Evolutionary conservation across 306 rosid genomes (phyloP).

Genomic region (Cicer judaicum): DNA sequence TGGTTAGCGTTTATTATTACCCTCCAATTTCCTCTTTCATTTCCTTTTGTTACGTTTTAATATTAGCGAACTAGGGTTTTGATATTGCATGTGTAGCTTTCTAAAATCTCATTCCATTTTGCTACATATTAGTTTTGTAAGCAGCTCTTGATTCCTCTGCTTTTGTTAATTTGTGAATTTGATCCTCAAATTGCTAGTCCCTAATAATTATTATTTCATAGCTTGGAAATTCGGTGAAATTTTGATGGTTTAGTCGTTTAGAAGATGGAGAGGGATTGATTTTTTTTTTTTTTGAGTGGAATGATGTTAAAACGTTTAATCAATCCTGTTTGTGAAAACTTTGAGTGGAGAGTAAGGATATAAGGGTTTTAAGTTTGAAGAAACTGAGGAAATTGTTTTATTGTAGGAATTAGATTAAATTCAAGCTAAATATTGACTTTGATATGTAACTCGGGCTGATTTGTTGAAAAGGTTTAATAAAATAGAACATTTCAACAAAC

Average conservation of each 20-base stretch:
- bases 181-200: background rate
- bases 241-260: background rate
- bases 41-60: background rate
- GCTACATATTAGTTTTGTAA: background rate
- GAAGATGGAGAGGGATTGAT: background rate
- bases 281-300: background rate
- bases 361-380: background rate
- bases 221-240: background rate
- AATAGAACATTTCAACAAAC: too few relatives aligned
- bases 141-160: background rate
- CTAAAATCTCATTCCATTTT: too few relatives aligned
- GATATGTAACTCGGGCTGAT: too few relatives aligned
- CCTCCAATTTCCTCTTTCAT: background rate
- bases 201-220: background rate
- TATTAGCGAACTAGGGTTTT: conserved; percentile 30
- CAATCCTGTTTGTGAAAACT: background rate
- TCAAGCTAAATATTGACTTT: background rate
- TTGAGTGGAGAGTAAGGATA: background rate
- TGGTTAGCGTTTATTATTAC: conserved; percentile 43
- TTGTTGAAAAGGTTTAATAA: too few relatives aligned
- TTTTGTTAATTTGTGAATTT: background rate
- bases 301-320: background rate
- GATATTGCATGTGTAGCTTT: too few relatives aligned
- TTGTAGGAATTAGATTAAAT: background rate
- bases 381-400: too few relatives aligned